Base-by-base conservation (phyloP, 371 early-diverging fungal genomes). In the Mortierella sp. region DNA sequence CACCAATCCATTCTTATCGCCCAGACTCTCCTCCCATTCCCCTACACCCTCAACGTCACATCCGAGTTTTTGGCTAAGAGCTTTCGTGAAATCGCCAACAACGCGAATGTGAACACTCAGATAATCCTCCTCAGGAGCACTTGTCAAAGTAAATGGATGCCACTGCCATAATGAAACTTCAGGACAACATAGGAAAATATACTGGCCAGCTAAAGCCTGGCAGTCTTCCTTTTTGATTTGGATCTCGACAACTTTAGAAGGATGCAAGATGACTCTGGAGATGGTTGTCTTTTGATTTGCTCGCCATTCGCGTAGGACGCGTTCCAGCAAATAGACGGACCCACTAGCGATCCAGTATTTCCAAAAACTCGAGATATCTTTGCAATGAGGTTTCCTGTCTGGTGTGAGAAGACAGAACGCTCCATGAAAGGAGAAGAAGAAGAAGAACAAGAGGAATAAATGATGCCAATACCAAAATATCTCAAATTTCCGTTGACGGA, bases 91-190 rank as follows among this genome's bases (percentile, higher is more conserved):
- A 84, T 93, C 94, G 33, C 95, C 96, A n/a, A 88, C 92, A 15
- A 92, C 87, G 78, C 94, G 90, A 64, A 96, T 94, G 78, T 95
- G 96, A 19, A 96, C 84, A 15, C 92, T 91, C 40, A 95, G 67
- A 73, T 90, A 93, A 63, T 90, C 91, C 67, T 96, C 95, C 71
- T 93, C 90, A 2, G 95, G 95, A 16, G 94, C 92, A 28, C 90
- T 93, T 33, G 96, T 95, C 62, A 96, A 81, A n/a, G 96, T 96
- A 83, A 96, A 96, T 16, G 96, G 96, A 81, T 96, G 96, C 94
- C 94, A 96, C 74, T 96, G 88, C 81, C 72, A 88, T 33, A 76
- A 82, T 36, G 82, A 87, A 60, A 91, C 88, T 78, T 85, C 92
- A 47, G 91, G 93, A 67, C 89, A 93, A 77, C 73, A 86, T 70